Percentiles rank a stretch among this genome's conserved stretches.
phyloP scores from a whole-genome alignment of 2,329 filamentous ascomycete species.

The Ascochyta koolunga region DNA sequence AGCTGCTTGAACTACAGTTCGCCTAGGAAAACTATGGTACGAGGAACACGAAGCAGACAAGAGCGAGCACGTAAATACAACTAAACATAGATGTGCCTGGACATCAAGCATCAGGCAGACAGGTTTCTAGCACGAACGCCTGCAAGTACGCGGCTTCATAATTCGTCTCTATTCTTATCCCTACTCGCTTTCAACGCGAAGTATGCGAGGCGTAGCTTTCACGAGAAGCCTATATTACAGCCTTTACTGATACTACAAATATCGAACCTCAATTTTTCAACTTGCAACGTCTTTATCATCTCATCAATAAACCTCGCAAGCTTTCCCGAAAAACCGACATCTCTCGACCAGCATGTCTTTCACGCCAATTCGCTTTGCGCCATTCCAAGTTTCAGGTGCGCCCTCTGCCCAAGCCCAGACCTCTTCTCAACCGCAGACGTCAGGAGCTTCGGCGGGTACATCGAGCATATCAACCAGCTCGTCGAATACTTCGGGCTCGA shows the following conservation, averaged over 20 bases:
- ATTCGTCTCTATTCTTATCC: background rate
- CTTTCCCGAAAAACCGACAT: too few species aligned
- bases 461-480: background rate
- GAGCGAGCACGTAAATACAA: slow-evolving; percentile 21
- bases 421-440: slow-evolving; percentile 28
- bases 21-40: slow-evolving; percentile 15
- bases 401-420: slow-evolving; percentile 19
- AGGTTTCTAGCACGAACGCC: slow-evolving; percentile 5
- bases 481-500: background rate
- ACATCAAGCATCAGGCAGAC: slow-evolving; percentile 24
- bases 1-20: slow-evolving; percentile 8
- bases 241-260: background rate
- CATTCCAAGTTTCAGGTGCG: slow-evolving; percentile 35
- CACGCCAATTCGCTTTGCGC: slow-evolving; percentile 38
- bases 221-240: background rate
- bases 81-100: slow-evolving; percentile 14
- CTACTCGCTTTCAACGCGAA: background rate
- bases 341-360: slow-evolving; percentile 20
- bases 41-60: slow-evolving; percentile 33
- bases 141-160: slow-evolving; percentile 1
- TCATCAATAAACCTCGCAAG: too few species aligned
- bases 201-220: background rate
- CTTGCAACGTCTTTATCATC: background rate
- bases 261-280: background rate
- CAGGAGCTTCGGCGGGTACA: slow-evolving; percentile 1